Conservation (phyloP, 352 stramenopile genomes). For the Thraustochytrium sp. region DNA sequence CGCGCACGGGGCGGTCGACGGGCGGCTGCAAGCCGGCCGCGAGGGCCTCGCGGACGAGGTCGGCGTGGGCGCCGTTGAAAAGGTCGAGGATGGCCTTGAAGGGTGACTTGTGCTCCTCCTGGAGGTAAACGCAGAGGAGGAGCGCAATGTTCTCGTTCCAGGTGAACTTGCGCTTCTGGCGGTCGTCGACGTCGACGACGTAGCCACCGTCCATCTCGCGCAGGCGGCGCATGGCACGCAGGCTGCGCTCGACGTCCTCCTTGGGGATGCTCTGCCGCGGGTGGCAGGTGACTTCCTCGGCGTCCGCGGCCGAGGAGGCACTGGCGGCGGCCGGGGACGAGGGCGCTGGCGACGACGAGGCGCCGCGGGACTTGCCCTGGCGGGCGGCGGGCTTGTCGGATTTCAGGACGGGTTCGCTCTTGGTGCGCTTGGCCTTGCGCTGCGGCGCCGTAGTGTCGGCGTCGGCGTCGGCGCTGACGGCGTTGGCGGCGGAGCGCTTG, state of each 20-base stretch:
- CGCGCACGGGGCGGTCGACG: not conserved
- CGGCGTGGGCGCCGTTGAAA: not conserved
- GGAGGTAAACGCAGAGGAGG: not conserved
- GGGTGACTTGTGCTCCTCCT: not conserved
- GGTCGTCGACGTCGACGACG: not conserved
- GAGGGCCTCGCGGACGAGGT: not conserved
- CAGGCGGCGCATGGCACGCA: not conserved
- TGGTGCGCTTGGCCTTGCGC: too few relatives aligned
- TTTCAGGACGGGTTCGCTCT: too few relatives aligned
- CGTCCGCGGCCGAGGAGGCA: too few relatives aligned
- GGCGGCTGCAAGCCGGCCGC: not conserved
- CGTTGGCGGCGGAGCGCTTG: too few relatives aligned
- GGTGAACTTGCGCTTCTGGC: not conserved
- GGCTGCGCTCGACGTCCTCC: not conserved
- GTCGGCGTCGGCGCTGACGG: too few relatives aligned
- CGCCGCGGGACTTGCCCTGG: too few relatives aligned
- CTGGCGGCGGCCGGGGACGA: too few relatives aligned
- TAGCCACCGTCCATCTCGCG: not conserved
- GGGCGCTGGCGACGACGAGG: too few relatives aligned
- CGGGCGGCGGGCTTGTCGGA: too few relatives aligned
- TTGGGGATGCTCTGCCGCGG: too few relatives aligned
- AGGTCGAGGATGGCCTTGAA: not conserved
- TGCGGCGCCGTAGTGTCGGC: too few relatives aligned
- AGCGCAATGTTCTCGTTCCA: constrained; percentile 24
- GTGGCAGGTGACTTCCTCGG: too few relatives aligned